Evolutionary conservation across 306 rosid genomes (phyloP).

Genomic region (Hippophae gyantsensis): DNA sequence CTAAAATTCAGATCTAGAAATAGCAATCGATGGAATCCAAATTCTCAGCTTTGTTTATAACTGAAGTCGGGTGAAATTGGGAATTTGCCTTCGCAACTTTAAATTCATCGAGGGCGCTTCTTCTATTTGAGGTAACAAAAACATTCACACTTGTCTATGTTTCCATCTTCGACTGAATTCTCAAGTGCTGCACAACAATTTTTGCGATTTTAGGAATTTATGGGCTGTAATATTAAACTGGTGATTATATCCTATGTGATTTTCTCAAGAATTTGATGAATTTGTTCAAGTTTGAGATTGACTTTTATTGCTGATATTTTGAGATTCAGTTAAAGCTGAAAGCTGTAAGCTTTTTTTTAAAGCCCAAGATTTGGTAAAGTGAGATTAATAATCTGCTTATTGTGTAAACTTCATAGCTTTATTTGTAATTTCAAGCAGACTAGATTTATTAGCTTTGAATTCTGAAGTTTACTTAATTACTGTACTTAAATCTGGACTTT

Average conservation of each 20-base stretch:
- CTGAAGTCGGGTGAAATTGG: conserved; percentile 5
- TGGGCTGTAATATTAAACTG: too few species aligned
- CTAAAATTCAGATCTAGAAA: conserved; percentile 25
- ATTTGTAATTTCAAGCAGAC: too few species aligned
- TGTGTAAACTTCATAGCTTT: too few species aligned
- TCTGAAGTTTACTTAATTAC: not conserved
- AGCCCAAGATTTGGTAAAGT: too few species aligned
- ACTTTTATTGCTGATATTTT: too few species aligned
- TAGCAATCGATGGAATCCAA: not conserved
- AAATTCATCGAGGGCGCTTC: not conserved
- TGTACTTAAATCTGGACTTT: not conserved
- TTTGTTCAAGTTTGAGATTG: too few species aligned
- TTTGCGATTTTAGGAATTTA: not conserved
- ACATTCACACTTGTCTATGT: not conserved
- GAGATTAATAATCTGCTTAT: too few species aligned
- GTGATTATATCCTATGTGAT: too few species aligned
- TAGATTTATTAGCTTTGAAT: not conserved
- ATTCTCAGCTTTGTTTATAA: not conserved
- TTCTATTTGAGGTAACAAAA: conserved; percentile 17
- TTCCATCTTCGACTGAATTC: not conserved
- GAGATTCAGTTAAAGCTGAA: too few species aligned
- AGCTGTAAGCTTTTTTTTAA: too few species aligned
- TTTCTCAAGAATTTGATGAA: too few species aligned
- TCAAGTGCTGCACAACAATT: not conserved
- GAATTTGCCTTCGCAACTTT: conserved; percentile 7